Percentiles rank a stretch among this genome's conserved stretches.
Conservation (phyloP, 2,329 filamentous ascomycete genomes). For the Colletotrichum echinochloae region DNA sequence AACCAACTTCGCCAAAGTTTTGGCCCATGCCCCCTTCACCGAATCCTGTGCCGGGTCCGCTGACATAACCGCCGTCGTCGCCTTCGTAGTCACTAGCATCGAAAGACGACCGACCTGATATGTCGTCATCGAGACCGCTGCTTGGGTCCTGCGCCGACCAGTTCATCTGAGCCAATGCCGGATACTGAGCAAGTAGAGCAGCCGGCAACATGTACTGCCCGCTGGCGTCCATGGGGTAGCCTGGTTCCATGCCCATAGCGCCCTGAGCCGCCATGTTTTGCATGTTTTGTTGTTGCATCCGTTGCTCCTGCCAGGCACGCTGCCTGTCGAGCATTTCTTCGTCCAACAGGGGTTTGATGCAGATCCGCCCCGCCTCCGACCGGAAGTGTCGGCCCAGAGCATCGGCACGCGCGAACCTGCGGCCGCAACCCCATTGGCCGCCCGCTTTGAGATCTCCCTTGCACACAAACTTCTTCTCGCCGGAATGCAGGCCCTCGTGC, state of each 20-base stretch:
- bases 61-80: constrained; percentile 76
- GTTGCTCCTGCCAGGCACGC: constrained; percentile 78
- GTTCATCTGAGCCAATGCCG: constrained; percentile 89
- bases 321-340: constrained; percentile 91
- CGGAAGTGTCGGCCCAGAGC: constrained; percentile 94
- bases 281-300: constrained; percentile 73
- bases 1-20: constrained; percentile 66
- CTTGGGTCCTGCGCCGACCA: constrained; percentile 78
- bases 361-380: constrained; percentile 93
- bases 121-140: constrained; percentile 78
- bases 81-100: constrained; percentile 84
- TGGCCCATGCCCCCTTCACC: constrained; percentile 68
- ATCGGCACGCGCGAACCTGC: constrained; percentile 94
- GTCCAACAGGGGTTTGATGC: constrained; percentile 96
- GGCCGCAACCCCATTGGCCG: constrained; percentile 90
- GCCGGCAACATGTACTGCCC: constrained; percentile 81
- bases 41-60: constrained; percentile 70
- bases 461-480: constrained; percentile 99
- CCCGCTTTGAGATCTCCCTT: constrained; percentile 88
- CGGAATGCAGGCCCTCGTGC: constrained; percentile 94
- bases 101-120: constrained; percentile 84
- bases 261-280: constrained; percentile 67
- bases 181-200: constrained; percentile 90
- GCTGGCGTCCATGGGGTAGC: constrained; percentile 67
- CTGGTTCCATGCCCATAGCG: constrained; percentile 70